Conservation (phyloP, 2,329 filamentous ascomycete genomes). For the Fusarium sacchari region DNA sequence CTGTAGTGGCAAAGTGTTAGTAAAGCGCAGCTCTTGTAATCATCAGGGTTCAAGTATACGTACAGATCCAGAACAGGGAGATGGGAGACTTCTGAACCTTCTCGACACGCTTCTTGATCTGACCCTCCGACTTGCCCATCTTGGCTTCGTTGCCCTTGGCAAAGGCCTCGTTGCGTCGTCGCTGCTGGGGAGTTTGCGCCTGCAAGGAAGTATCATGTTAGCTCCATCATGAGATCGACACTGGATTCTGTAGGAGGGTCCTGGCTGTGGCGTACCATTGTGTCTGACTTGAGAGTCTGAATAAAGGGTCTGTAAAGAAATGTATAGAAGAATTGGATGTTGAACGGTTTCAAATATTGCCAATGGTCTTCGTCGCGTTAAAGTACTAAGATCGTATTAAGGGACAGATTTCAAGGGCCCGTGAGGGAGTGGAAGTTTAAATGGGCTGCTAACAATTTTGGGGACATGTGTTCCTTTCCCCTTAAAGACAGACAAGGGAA, state of each 20-base stretch:
- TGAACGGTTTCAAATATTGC: slow-evolving; percentile 2
- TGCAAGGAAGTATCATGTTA: slow-evolving; percentile 48
- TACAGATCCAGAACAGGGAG: slow-evolving; percentile 72
- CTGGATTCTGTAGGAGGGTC: not conserved
- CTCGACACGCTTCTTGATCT: slow-evolving; percentile 70
- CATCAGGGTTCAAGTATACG: slow-evolving; percentile 34
- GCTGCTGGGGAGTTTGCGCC: slow-evolving; percentile 88
- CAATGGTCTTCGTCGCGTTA: slow-evolving; percentile 12
- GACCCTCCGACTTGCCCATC: slow-evolving; percentile 77
- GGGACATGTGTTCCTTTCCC: slow-evolving; percentile 49
- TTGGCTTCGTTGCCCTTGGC: slow-evolving; percentile 76
- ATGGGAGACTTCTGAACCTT: slow-evolving; percentile 68
- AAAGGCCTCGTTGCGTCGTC: slow-evolving; percentile 82
- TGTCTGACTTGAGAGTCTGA: not conserved
- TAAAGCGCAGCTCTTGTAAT: not conserved
- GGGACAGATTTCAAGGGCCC: slow-evolving; percentile 43
- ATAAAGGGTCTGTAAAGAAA: not conserved
- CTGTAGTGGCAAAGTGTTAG: slow-evolving; percentile 48
- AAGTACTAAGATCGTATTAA: slow-evolving; percentile 35
- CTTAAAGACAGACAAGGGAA: slow-evolving; percentile 21
- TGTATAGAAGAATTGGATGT: slow-evolving; percentile 7
- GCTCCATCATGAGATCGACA: slow-evolving; percentile 33
- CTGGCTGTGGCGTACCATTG: slow-evolving; percentile 28
- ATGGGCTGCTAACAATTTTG: slow-evolving; percentile 37
- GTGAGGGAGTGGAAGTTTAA: slow-evolving; percentile 15